Conservation (phyloP, 352 stramenopile species). For the Pythium rhizo-oryzae region DNA sequence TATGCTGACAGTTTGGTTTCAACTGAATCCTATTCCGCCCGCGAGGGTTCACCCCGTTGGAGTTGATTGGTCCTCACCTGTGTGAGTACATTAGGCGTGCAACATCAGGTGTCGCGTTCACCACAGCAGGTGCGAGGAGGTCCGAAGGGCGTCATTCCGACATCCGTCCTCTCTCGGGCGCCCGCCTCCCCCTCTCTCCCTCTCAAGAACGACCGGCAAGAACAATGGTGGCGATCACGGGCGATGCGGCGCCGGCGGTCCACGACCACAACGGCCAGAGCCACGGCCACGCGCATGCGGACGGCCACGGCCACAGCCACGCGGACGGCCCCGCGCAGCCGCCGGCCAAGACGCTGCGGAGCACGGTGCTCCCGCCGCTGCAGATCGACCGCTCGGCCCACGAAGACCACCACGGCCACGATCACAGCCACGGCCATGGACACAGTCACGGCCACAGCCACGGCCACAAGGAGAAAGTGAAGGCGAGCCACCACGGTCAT, state of each 20-base stretch:
- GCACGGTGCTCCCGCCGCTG: conserved; percentile 23
- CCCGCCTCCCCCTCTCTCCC: background rate
- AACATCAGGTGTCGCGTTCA: background rate
- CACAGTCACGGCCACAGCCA: conserved; percentile 34
- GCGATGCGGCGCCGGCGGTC: conserved; percentile 6
- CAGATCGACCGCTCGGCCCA: conserved; percentile 17
- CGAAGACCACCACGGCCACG: conserved; percentile 37
- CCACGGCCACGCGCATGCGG: conserved; percentile 8
- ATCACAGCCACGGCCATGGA: conserved; percentile 32
- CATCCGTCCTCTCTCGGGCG: background rate
- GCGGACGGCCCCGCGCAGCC: background rate
- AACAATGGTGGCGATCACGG: conserved; percentile 17
- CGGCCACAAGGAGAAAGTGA: conserved; percentile 15
- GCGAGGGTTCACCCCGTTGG: conserved; percentile 8
- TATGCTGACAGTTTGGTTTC: background rate
- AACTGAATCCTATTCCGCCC: background rate
- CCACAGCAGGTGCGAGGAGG: background rate
- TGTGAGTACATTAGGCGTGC: conserved; percentile 15
- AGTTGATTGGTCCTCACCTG: background rate
- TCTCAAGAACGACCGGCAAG: background rate
- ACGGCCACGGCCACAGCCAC: conserved; percentile 19
- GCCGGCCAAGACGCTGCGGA: conserved; percentile 7
- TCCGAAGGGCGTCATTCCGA: background rate
- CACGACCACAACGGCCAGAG: conserved; percentile 18
- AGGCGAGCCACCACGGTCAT: conserved; percentile 20